These are phyloP conservation scores for Oenanthe sinensis DNA, from an alignment of 129 eudicot species.

Conservation along the genomic window DNA sequence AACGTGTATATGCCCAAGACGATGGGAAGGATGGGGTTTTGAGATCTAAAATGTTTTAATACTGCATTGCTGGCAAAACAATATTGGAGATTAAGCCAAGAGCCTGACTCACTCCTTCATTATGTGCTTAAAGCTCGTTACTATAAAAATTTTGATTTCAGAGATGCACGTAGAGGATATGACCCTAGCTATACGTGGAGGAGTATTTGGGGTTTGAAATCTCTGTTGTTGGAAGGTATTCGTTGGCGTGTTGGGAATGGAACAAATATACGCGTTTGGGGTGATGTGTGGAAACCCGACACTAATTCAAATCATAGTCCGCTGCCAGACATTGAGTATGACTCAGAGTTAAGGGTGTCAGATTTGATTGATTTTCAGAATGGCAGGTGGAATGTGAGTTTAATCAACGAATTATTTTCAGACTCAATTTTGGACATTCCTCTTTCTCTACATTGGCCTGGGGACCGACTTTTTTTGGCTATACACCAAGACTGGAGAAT, in stretches of 20 bases:
- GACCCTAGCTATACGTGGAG: not conserved
- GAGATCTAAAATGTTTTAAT: too few species aligned
- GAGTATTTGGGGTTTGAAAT: not conserved
- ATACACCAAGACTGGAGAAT: too few species aligned
- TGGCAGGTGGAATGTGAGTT: not conserved
- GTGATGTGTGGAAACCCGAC: not conserved
- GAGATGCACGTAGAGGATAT: not conserved
- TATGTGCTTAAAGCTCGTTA: not conserved
- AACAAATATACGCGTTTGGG: not conserved
- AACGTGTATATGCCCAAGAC: too few species aligned
- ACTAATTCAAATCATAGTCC: not conserved
- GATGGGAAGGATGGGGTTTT: too few species aligned
- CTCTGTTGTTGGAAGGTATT: not conserved
- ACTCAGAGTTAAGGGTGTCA: not conserved
- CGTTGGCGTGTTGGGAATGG: not conserved
- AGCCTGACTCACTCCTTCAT: not conserved
- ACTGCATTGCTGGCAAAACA: too few species aligned
- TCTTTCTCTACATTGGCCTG: too few species aligned
- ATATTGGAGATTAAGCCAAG: not conserved
- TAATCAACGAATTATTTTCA: too few species aligned
- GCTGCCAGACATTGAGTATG: too few species aligned
- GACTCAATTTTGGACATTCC: too few species aligned
- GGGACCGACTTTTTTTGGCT: too few species aligned
- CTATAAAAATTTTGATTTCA: too few species aligned
- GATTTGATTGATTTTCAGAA: not conserved